Percentiles rank a stretch among this genome's conserved stretches.
These are phyloP conservation scores for Ophiostoma fasciatum DNA, from an alignment of 2,329 filamentous ascomycete species.

Conservation along the genomic window DNA sequence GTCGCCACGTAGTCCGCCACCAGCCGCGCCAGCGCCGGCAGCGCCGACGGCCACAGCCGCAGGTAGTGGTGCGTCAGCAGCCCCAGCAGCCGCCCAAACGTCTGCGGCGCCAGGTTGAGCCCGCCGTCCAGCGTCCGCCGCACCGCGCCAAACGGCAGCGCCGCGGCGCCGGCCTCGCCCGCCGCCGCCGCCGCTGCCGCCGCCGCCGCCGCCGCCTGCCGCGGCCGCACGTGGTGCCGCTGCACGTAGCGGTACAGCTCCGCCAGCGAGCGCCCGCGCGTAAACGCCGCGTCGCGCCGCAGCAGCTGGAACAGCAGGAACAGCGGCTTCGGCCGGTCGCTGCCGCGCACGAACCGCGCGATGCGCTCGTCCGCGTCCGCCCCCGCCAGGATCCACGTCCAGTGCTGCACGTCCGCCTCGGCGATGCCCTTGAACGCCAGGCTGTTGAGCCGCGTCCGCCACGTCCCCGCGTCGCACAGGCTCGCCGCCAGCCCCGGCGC, in stretches of 20 bases:
- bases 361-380: slow-evolving; percentile 21
- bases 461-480: slow-evolving; percentile 14
- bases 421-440: slow-evolving; percentile 20
- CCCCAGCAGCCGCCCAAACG: slow-evolving; percentile 14
- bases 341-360: slow-evolving; percentile 20
- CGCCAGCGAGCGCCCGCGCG: slow-evolving; percentile 17
- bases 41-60: slow-evolving; percentile 17
- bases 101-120: slow-evolving; percentile 14
- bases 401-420: slow-evolving; percentile 21
- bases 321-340: slow-evolving; percentile 21
- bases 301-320: slow-evolving; percentile 25
- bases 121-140: slow-evolving; percentile 11
- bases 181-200: not conserved
- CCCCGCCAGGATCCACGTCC: slow-evolving; percentile 26
- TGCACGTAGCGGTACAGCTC: slow-evolving; percentile 20
- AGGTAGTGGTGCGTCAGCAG: slow-evolving; percentile 17
- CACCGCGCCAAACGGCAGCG: slow-evolving; percentile 8
- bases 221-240: slow-evolving; percentile 9
- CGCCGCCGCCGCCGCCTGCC: not conserved
- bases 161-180: not conserved
- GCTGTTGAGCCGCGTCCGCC: slow-evolving; percentile 18
- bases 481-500: slow-evolving; percentile 7
- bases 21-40: slow-evolving; percentile 16
- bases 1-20: slow-evolving; percentile 15
- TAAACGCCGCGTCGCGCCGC: slow-evolving; percentile 20